These are phyloP conservation scores for Trichocomaceae sp. DNA, from an alignment of 2,329 filamentous ascomycete species.

Conservation along the genomic window DNA sequence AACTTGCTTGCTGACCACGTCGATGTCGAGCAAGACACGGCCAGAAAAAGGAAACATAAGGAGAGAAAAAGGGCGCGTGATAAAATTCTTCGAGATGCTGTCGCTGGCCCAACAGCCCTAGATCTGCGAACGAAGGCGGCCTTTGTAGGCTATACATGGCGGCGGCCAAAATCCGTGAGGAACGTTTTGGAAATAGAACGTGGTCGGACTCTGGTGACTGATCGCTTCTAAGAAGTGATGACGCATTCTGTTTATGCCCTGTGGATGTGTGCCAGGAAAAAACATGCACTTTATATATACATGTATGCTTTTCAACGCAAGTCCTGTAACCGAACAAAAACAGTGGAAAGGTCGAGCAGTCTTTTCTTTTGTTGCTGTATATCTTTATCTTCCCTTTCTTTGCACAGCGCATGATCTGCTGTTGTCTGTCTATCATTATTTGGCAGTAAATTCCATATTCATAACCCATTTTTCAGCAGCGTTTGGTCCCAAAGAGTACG, in stretches of 20 bases:
- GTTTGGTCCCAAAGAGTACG: neutral
- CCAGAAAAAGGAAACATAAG: conserved; percentile 48
- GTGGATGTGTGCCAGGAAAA: neutral
- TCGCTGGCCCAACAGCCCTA: conserved; percentile 61
- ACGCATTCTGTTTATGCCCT: neutral
- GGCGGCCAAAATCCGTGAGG: conserved; percentile 37
- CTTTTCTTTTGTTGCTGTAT: neutral
- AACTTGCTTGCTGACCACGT: conserved; percentile 3
- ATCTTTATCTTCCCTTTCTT: neutral
- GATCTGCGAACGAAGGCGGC: conserved; percentile 73
- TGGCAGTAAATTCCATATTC: neutral
- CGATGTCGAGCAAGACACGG: conserved; percentile 32
- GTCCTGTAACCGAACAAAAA: neutral
- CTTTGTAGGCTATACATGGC: conserved; percentile 87
- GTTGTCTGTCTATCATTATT: neutral
- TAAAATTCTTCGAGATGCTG: conserved; percentile 68
- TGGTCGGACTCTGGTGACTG: conserved; percentile 20
- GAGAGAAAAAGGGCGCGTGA: conserved; percentile 79
- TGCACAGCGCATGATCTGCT: neutral
- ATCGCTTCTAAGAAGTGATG: neutral
- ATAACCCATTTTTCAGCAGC: neutral
- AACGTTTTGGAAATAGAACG: conserved; percentile 30
- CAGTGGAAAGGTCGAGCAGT: neutral
- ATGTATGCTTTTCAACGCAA: neutral
- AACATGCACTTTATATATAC: neutral